Evolutionary conservation across 768 basidiomycete genomes (phyloP).

Genomic region (Boletus sp.): DNA sequence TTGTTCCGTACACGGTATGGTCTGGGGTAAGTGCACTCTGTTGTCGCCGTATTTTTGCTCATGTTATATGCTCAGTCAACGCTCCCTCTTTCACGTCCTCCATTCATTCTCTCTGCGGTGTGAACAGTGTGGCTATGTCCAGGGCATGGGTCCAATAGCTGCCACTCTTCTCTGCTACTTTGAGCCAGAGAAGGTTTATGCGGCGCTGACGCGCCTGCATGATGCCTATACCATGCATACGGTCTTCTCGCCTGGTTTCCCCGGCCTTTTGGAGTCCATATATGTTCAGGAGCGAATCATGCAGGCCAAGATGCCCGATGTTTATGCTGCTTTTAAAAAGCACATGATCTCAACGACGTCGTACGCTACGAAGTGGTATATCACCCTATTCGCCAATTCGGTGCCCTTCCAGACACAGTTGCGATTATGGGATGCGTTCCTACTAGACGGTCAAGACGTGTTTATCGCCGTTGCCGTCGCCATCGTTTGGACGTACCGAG

Average conservation of each 20-base stretch:
- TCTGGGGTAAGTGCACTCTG: conserved; percentile 64
- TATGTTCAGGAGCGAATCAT: conserved; percentile 92
- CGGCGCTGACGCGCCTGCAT: conserved; percentile 82
- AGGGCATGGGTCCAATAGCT: conserved; percentile 98
- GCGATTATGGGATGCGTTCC: conserved; percentile 90
- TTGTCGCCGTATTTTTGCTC: conserved; percentile 6
- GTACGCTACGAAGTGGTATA: conserved; percentile 99
- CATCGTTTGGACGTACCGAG: conserved; percentile 88
- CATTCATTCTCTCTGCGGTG: conserved; percentile 91
- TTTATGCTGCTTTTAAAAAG: conserved; percentile 80
- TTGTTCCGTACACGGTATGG: conserved; percentile 96
- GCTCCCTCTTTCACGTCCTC: conserved; percentile 90
- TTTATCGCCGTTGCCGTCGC: conserved; percentile 83
- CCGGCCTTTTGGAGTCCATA: conserved; percentile 92
- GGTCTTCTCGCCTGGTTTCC: conserved; percentile 92
- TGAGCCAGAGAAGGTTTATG: conserved; percentile 84
- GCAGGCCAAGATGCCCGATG: conserved; percentile 84
- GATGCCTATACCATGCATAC: conserved; percentile 83
- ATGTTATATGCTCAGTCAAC: conserved; percentile 58
- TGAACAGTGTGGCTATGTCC: conserved; percentile 87
- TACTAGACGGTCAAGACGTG: conserved; percentile 86
- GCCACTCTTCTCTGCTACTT: conserved; percentile 93
- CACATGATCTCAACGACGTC: conserved; percentile 91
- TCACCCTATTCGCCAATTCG: conserved; percentile 93
- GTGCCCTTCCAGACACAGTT: conserved; percentile 95